phyloP scores from a whole-genome alignment of 192 early-diverging fungal species.

The Gorgonomyces haynaldii region DNA sequence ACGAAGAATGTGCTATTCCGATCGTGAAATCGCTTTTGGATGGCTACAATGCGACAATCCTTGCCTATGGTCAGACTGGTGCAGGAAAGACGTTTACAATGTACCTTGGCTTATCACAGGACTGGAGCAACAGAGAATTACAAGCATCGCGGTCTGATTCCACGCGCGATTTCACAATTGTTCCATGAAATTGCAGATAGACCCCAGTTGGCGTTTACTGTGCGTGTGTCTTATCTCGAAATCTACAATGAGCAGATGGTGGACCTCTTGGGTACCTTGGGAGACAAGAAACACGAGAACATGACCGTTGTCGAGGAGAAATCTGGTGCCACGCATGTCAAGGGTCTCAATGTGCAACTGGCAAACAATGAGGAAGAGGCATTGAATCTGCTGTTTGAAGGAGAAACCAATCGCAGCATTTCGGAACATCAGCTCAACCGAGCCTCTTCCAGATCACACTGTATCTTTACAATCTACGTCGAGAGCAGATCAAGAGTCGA shows the following conservation, averaged over 20 bases:
- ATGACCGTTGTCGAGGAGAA: conserved; percentile 47
- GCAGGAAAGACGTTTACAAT: conserved; percentile 56
- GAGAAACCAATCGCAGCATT: conserved; percentile 48
- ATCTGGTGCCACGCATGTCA: conserved; percentile 38
- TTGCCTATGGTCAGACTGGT: conserved; percentile 50
- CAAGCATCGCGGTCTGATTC: conserved; percentile 50
- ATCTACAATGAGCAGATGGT: conserved; percentile 53
- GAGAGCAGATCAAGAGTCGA: conserved; percentile 48
- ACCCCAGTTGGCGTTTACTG: conserved; percentile 38
- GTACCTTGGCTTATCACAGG: conserved; percentile 21
- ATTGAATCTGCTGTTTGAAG: conserved; percentile 50
- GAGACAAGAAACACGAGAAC: background rate
- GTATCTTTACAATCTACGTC: conserved; percentile 51
- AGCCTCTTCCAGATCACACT: conserved; percentile 44
- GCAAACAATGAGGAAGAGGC: conserved; percentile 53
- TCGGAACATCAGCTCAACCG: conserved; percentile 52
- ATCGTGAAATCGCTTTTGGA: conserved; percentile 42
- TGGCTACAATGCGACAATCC: conserved; percentile 47
- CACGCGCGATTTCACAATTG: conserved; percentile 42
- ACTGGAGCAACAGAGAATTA: conserved; percentile 56
- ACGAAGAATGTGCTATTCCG: conserved; percentile 44
- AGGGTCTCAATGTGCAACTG: conserved; percentile 36
- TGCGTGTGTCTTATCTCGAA: conserved; percentile 43
- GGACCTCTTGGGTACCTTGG: conserved; percentile 32
- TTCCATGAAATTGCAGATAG: conserved; percentile 40